Evolutionary conservation across 345 rosid genomes (phyloP), one percentile per base, ranked within the genome.

Genomic region (Balakata baccata): DNA sequence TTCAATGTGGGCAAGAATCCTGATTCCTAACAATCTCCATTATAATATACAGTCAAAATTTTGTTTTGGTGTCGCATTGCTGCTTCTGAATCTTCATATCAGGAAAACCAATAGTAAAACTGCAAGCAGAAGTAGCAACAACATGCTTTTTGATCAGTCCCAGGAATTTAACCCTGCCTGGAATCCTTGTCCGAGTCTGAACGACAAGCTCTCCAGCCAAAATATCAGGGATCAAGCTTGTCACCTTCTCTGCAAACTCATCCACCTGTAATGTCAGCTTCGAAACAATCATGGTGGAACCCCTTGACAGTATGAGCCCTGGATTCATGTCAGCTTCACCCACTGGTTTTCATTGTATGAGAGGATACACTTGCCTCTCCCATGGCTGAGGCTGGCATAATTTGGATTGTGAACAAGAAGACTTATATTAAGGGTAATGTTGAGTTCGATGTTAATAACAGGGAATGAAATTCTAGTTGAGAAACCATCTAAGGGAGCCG

Each of bases 111-210:
- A 87, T 38, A 0, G 74, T 69, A 23, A 87, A 79, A 12, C n/a
- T 77, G 49, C 93, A 89, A 20, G 66, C 78, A 34, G 88, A 84
- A 39, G 73, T 23, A 20, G 86, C 71, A 14, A 80, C 66, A 37
- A 77, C 60, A 29, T 83, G 87, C 74, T 57, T 74, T 72, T 81
- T 86, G 75, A 86, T 53, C 11, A 86, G 58, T 57, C 84, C 82
- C 73, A 86, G 65, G 53, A 87, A 52, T 3, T 70, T 85, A 23
- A 86, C 79, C 70, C 79, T 78, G 0, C 96, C 92, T 0, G 93
- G 92, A 75, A 91, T 83, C n/a, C 38, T 67, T 4, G 90, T 75
- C 0, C 65, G 60, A 9, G 86, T 77, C 70, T 84, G 86, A 58
- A 87, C 3, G 14, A 66, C 84, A 38, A 86, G 29, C n/a, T 83